These are phyloP conservation scores for Monosporascus sp. DNA, from an alignment of 2,329 filamentous ascomycete species.

Conservation along the genomic window DNA sequence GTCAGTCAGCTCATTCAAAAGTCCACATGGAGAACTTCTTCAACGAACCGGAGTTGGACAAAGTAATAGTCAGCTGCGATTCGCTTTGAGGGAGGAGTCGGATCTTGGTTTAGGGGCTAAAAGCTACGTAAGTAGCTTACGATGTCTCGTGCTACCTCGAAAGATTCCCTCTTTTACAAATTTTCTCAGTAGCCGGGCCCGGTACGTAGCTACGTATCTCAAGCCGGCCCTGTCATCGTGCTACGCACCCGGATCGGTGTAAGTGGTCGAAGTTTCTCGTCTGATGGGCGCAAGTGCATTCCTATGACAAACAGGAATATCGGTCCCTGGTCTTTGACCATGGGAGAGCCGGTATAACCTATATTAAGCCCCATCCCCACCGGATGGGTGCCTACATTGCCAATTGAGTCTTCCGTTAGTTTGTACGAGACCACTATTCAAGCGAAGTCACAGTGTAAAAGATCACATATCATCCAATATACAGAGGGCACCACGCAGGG, in stretches of 20 bases:
- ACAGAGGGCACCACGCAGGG: too few relatives aligned
- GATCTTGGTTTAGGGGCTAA: too few relatives aligned
- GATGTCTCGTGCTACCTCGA: neutral
- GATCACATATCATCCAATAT: too few relatives aligned
- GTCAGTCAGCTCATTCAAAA: too few relatives aligned
- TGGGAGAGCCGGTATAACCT: neutral
- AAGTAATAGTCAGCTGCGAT: too few relatives aligned
- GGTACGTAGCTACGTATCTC: neutral
- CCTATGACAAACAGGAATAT: slow-evolving; percentile 1
- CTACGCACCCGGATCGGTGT: neutral
- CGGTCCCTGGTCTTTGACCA: neutral
- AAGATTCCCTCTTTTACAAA: neutral
- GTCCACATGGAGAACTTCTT: too few relatives aligned
- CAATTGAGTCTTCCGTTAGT: neutral
- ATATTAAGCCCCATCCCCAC: neutral
- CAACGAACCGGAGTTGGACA: too few relatives aligned
- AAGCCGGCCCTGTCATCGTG: neutral
- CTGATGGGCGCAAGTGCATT: neutral
- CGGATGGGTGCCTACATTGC: too few relatives aligned
- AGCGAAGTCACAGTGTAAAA: too few relatives aligned
- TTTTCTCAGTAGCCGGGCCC: neutral
- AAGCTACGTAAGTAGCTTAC: neutral
- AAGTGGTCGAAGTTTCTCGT: neutral
- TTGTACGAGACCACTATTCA: neutral
- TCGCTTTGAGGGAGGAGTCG: too few relatives aligned